These are phyloP conservation scores for Ogataea allantospora DNA, from an alignment of 805 yeast species.

Conservation along the genomic window DNA sequence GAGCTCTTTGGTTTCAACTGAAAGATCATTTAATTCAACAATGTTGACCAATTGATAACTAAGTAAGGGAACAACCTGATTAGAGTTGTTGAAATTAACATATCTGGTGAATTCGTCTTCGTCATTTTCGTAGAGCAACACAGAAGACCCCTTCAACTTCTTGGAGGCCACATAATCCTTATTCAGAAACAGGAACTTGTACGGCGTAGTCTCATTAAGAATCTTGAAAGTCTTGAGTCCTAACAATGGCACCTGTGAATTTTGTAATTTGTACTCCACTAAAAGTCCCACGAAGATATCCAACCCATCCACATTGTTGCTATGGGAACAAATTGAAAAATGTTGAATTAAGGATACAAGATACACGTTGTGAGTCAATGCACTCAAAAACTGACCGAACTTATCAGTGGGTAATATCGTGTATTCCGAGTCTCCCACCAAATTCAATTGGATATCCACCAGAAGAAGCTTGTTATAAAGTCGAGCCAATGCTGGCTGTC, in stretches of 20 bases:
- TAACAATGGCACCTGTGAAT: conserved; percentile 13
- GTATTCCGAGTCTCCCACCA: conserved; percentile 5
- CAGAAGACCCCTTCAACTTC: conserved; percentile 6
- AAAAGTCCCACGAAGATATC: conserved; percentile 13
- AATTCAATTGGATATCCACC: conserved; percentile 10
- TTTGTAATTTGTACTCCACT: conserved; percentile 16
- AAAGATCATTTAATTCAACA: conserved; percentile 16
- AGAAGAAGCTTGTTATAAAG: conserved; percentile 18
- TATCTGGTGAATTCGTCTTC: conserved; percentile 15
- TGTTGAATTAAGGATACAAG: conserved; percentile 16
- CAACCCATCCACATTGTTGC: conserved; percentile 10
- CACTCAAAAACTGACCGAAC: conserved; percentile 7
- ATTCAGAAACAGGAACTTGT: conserved; percentile 13
- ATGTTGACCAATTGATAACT: conserved; percentile 17
- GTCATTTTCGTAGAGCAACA: conserved; percentile 21
- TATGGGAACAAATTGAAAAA: conserved; percentile 11
- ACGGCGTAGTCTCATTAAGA: conserved; percentile 11
- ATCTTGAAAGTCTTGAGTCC: conserved; percentile 19
- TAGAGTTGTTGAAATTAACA: background rate
- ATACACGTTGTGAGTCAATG: conserved; percentile 1
- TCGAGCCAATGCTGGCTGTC: conserved; percentile 9
- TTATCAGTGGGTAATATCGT: conserved; percentile 7
- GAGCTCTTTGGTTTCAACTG: conserved; percentile 16
- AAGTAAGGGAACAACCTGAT: conserved; percentile 5
- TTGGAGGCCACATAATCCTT: conserved; percentile 11